Base-by-base conservation (phyloP, 345 rosid species). In the Kernera saxatilis region DNA sequence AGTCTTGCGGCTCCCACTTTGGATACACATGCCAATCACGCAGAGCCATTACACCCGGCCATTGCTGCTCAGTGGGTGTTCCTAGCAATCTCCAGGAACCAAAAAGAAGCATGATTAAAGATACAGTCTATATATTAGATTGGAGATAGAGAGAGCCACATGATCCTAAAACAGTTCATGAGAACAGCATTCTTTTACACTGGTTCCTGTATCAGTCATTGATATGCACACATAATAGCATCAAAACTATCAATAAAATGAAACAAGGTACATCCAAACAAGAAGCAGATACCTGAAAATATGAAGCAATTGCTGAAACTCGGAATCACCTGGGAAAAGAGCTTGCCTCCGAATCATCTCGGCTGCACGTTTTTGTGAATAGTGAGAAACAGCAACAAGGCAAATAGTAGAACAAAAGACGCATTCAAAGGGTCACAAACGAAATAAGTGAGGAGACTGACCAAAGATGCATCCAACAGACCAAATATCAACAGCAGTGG, bases 1-100 rank as follows among this genome's bases (percentile, higher is more conserved):
- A 77, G 72, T 79, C 80, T 73, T 94, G 99, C 32, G 93, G 80
- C 64, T 88, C 95, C 99, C 99, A 94, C 19, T 48, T 79, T 19
- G 99, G 99, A 77, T 91, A 94, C 2, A 85, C 92, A 75, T 94
- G 99, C 99, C 97, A 91, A 73, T 94, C 98, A 73, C 79, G 75
- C 66, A 76, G 50, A 18, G 60, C 33, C 70, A 63, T 70, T 6
- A 76, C 71, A 52, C 79, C 75, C 0, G 75, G 71, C 71, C 79
- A 76, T 37, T 76, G 60, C 55, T 76, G 65, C 60, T 76, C 71
- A 14, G 53, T 64, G 22, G 79, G 79, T 55, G 79, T 76, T 55
- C 79, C 75, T 12, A 76, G 39, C 69, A 70, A 64, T 86, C 98
- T 91, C 5, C 63, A 74, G 1, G 4, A 32, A 3, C 21, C 68